A percentile compares a stretch with the other conserved stretches of the same genome.
Conservation (phyloP, 805 yeast species). For the Starmerella etchellsii region DNA sequence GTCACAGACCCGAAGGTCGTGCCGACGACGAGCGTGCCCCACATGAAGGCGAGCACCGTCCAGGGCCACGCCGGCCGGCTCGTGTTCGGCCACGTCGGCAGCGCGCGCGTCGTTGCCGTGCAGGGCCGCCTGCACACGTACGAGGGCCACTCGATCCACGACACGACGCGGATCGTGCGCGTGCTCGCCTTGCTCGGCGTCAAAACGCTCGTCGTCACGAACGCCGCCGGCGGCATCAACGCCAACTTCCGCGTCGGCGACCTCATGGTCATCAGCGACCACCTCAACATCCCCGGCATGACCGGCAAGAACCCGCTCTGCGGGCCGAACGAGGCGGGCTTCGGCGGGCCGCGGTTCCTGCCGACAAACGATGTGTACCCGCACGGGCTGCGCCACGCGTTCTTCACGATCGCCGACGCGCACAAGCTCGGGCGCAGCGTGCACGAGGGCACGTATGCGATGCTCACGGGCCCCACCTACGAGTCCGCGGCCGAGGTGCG, state of each 20-base stretch:
- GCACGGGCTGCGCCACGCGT: constrained; percentile 48
- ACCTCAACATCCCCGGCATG: constrained; percentile 80
- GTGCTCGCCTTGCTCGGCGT: constrained; percentile 55
- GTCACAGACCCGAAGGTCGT: constrained; percentile 37
- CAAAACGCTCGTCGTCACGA: constrained; percentile 61
- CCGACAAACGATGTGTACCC: constrained; percentile 87
- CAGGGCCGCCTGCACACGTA: constrained; percentile 86
- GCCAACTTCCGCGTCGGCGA: constrained; percentile 63
- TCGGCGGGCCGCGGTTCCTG: constrained; percentile 70
- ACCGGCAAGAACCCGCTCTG: constrained; percentile 77
- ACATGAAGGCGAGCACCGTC: constrained; percentile 70
- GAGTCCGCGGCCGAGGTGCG: constrained; percentile 90
- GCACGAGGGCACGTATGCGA: constrained; percentile 78
- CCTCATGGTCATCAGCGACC: constrained; percentile 80
- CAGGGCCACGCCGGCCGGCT: constrained; percentile 81
- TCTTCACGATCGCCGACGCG: constrained; percentile 42
- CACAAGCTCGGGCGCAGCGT: constrained; percentile 41
- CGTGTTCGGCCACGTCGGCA: constrained; percentile 64
- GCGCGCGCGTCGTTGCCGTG: constrained; percentile 64
- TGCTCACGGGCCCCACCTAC: constrained; percentile 86
- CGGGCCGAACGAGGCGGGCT: constrained; percentile 68
- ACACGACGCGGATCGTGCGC: constrained; percentile 76
- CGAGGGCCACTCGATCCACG: constrained; percentile 77
- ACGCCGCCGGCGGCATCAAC: constrained; percentile 90
- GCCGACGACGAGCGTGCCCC: constrained; percentile 60